phyloP scores from a whole-genome alignment of 208 protist genomes.

The Trypanosoma cruzi region DNA sequence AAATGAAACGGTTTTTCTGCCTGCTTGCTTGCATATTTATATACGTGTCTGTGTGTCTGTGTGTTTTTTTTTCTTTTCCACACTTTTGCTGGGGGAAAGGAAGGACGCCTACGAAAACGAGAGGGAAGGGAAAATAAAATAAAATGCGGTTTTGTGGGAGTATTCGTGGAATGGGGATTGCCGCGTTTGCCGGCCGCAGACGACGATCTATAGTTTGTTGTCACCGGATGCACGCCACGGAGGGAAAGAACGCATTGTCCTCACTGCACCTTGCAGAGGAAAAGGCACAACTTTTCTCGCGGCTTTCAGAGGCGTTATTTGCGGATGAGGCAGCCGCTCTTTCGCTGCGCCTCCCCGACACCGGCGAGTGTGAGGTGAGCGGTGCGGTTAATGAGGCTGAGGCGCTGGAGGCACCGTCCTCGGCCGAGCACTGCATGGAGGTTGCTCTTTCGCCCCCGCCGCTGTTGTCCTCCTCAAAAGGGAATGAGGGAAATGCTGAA shows the following conservation, averaged over 20 bases:
- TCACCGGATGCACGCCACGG: background rate
- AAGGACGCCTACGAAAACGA: too few relatives aligned
- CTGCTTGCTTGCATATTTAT: too few relatives aligned
- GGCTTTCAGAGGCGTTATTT: slow-evolving; percentile 30
- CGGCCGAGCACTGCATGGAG: slow-evolving; percentile 15
- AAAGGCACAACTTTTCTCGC: slow-evolving; percentile 16
- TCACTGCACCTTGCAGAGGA: background rate
- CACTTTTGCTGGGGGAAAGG: too few relatives aligned
- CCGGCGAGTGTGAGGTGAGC: background rate
- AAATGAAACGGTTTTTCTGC: too few relatives aligned
- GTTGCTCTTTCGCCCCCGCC: slow-evolving; percentile 1
- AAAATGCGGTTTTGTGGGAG: too few relatives aligned
- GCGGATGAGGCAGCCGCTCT: slow-evolving; percentile 16
- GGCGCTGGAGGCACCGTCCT: background rate
- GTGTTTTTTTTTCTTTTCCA: too few relatives aligned
- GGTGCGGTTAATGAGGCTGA: background rate
- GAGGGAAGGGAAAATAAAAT: too few relatives aligned
- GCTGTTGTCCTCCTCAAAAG: background rate
- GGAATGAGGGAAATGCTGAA: background rate
- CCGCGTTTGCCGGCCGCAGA: background rate
- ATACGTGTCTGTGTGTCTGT: too few relatives aligned
- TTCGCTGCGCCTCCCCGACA: background rate
- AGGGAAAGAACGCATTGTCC: too few relatives aligned
- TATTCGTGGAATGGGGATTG: too few relatives aligned
- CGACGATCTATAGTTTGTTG: background rate